A percentile compares a stretch with the other conserved stretches of the same genome.
Conservation (phyloP, 2,329 filamentous ascomycete species). For the Trichophyton mentagrophytes region DNA sequence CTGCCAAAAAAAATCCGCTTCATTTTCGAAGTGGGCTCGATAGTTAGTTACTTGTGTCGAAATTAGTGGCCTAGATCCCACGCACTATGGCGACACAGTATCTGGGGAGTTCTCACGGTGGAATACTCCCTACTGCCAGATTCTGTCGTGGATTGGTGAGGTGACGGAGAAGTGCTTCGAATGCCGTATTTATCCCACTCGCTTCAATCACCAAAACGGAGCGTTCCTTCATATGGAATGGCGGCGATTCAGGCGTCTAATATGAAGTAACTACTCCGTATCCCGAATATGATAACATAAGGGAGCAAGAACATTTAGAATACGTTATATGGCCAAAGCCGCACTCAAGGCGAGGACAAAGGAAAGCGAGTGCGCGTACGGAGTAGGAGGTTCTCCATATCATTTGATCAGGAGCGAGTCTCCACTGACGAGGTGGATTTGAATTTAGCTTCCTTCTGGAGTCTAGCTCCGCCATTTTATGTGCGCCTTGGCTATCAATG, state of each 20-base stretch:
- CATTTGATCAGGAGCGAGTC: background rate
- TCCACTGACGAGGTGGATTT: background rate
- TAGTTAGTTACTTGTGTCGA: conserved; percentile 1
- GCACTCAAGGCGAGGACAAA: background rate
- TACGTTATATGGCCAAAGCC: background rate
- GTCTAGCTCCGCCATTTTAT: background rate
- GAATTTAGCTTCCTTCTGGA: background rate
- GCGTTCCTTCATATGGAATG: background rate
- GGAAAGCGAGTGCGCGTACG: background rate
- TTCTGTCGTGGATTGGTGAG: background rate
- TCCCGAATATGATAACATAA: background rate
- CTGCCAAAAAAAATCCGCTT: background rate
- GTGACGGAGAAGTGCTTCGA: background rate
- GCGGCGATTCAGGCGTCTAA: background rate
- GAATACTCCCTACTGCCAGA: background rate
- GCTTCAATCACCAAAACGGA: background rate
- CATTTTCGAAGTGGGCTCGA: background rate
- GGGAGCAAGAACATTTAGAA: background rate
- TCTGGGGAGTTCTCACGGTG: background rate
- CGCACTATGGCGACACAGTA: background rate
- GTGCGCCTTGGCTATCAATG: background rate
- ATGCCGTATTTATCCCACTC: background rate
- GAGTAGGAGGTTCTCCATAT: background rate
- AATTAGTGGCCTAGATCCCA: background rate
- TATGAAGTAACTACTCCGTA: background rate